Evolutionary conservation across 2,329 filamentous ascomycete genomes (phyloP).

Genomic region (Colletotrichum sp.): DNA sequence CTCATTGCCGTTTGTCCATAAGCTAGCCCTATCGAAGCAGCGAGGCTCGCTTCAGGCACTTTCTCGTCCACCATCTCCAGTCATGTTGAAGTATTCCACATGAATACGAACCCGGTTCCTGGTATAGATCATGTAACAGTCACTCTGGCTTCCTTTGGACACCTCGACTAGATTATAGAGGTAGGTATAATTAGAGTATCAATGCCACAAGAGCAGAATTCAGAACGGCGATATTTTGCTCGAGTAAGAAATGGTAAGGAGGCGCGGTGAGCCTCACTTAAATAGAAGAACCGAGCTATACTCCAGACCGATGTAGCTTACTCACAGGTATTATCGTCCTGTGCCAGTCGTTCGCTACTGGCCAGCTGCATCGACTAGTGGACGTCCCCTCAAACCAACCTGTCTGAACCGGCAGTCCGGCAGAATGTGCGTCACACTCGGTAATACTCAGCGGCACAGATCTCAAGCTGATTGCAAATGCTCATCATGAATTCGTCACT

Average conservation of each 20-base stretch:
- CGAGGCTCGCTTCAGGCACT: not conserved
- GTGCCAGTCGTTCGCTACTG: not conserved
- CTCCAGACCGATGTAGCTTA: not conserved
- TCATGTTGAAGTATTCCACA: not conserved
- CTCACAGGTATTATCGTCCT: not conserved
- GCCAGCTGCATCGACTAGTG: not conserved
- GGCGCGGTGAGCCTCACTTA: not conserved
- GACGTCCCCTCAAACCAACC: not conserved
- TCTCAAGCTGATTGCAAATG: no score
- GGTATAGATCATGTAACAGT: rapidly evolving
- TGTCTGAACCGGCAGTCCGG: no score
- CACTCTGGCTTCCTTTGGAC: rapidly evolving
- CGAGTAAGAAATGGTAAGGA: not conserved
- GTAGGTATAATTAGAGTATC: not conserved
- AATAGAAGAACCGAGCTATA: not conserved
- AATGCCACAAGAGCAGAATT: no score
- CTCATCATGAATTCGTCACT: not conserved
- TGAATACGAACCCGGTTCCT: not conserved
- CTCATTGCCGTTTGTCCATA: rapidly evolving
- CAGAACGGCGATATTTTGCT: not conserved
- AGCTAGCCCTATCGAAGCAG: not conserved
- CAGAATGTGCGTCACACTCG: not conserved
- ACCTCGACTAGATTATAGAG: not conserved
- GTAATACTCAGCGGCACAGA: rapidly evolving
- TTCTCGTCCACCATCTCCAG: not conserved